phyloP scores from a whole-genome alignment of 768 basidiomycete genomes.

The Coprinopsis sp. region DNA sequence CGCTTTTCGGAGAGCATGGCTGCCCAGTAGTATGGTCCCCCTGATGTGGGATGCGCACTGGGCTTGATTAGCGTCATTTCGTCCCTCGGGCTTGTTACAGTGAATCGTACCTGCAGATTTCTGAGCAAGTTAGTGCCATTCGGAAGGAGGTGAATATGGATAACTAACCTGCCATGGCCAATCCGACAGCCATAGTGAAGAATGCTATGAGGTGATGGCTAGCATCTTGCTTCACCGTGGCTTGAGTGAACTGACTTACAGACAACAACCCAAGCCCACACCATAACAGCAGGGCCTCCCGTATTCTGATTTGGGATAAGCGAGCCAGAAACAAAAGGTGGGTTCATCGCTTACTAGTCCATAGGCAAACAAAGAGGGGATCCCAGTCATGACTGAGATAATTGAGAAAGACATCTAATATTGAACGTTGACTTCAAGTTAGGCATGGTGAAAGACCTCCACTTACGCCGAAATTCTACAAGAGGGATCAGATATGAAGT shows the following conservation, averaged over 20 bases:
- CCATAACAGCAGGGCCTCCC: conserved; percentile 74
- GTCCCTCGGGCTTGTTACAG: neutral
- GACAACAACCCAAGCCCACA: conserved; percentile 69
- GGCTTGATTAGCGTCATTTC: neutral
- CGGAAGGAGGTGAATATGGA: neutral
- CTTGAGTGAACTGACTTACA: conserved; percentile 31
- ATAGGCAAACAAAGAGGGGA: conserved; percentile 64
- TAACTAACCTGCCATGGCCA: conserved; percentile 65
- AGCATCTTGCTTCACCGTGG: neutral
- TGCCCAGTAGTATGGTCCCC: conserved; percentile 81
- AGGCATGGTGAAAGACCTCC: conserved; percentile 4
- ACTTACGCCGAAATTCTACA: conserved; percentile 61
- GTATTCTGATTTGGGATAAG: conserved; percentile 45
- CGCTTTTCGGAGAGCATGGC: conserved; percentile 61
- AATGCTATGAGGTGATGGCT: conserved; percentile 34
- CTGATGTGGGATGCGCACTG: conserved; percentile 67
- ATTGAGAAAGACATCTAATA: conserved; percentile 62
- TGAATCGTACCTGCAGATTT: conserved; percentile 42
- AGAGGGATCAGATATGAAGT: neutral
- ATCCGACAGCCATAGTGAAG: conserved; percentile 68
- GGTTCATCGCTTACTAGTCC: conserved; percentile 48
- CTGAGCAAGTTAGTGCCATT: conserved; percentile 18
- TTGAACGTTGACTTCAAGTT: conserved; percentile 4
- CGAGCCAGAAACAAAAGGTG: neutral
- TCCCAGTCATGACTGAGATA: conserved; percentile 70